Percentiles rank a stretch among this genome's conserved stretches.
phyloP scores from a whole-genome alignment of 768 basidiomycete genomes.

The Exsudoporus frostii region DNA sequence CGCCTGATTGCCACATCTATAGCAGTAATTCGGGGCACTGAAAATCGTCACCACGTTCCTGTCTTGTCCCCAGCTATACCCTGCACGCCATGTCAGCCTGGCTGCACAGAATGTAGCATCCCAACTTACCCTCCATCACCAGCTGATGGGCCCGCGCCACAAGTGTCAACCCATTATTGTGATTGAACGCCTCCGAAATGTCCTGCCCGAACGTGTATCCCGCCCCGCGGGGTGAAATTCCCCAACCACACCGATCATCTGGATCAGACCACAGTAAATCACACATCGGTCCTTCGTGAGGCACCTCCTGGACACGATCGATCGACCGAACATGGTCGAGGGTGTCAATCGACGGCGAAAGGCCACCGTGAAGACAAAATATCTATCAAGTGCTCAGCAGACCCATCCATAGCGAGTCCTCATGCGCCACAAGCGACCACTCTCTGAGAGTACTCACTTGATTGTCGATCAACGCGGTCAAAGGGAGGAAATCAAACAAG shows the following conservation, averaged over 20 bases:
- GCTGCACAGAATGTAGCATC: not conserved
- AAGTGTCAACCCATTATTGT: conserved; percentile 96
- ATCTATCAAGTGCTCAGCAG: conserved; percentile 53
- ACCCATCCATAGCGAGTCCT: not conserved
- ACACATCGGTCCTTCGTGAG: conserved; percentile 99
- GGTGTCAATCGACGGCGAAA: conserved; percentile 98
- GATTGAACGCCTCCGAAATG: conserved; percentile 98
- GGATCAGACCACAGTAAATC: conserved; percentile 99
- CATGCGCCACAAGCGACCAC: not conserved
- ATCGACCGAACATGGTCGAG: conserved; percentile 99
- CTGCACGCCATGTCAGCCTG: conserved; percentile 33
- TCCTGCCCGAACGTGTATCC: conserved; percentile 99
- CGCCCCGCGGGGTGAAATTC: conserved; percentile 96
- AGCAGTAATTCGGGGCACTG: conserved; percentile 99
- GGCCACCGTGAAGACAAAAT: conserved; percentile 97
- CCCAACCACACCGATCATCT: conserved; percentile 99
- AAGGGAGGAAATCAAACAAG: conserved; percentile 94
- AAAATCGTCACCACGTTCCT: conserved; percentile 99
- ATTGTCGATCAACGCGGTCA: conserved; percentile 97
- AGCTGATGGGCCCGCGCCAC: conserved; percentile 93
- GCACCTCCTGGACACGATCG: conserved; percentile 98
- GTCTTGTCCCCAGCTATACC: conserved; percentile 98
- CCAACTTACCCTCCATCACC: conserved; percentile 87
- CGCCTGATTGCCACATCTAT: conserved; percentile 98
- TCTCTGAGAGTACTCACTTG: conserved; percentile 67